Conservation (phyloP, 768 basidiomycete species). For the Kwoniella dejecticola region DNA sequence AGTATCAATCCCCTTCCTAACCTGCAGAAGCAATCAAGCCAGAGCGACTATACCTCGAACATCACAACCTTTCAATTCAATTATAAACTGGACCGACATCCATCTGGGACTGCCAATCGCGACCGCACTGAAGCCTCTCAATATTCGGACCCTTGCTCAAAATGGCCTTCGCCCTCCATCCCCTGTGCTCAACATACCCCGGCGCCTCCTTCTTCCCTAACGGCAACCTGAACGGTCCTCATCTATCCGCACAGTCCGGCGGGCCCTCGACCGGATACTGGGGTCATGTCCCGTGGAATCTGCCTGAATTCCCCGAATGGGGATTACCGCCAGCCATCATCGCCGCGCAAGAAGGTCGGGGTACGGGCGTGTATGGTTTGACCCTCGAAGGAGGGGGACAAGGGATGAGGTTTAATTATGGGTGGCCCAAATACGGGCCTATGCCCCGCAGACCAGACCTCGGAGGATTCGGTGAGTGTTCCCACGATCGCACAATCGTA, state of each 20-base stretch:
- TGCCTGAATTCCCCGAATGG: conserved; percentile 29
- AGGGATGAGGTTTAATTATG: conserved; percentile 41
- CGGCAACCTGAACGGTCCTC: conserved; percentile 45
- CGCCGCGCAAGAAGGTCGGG: conserved; percentile 41
- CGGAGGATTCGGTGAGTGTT: conserved; percentile 47
- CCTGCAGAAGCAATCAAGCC: too few relatives aligned
- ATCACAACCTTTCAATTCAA: too few relatives aligned
- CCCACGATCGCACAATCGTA: too few relatives aligned
- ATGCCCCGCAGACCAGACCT: conserved; percentile 52
- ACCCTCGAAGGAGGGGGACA: conserved; percentile 22
- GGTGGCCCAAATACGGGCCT: conserved; percentile 52
- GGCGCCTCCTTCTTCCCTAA: conserved; percentile 46
- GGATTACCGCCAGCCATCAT: conserved; percentile 40
- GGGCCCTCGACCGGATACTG: conserved; percentile 45
- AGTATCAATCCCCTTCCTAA: too few relatives aligned
- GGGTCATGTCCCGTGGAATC: conserved; percentile 37
- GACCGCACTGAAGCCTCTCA: too few relatives aligned
- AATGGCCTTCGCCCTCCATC: conserved; percentile 32
- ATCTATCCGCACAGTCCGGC: conserved; percentile 37
- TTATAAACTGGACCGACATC: too few relatives aligned
- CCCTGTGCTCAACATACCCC: conserved; percentile 43
- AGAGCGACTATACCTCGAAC: too few relatives aligned
- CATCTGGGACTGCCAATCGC: too few relatives aligned
- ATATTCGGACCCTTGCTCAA: too few relatives aligned
- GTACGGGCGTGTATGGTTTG: conserved; percentile 30